Percentiles rank a stretch among this genome's conserved stretches.
Evolutionary conservation across 805 yeast species (phyloP).

Genomic region (Metschnikowia colocasiae): DNA sequence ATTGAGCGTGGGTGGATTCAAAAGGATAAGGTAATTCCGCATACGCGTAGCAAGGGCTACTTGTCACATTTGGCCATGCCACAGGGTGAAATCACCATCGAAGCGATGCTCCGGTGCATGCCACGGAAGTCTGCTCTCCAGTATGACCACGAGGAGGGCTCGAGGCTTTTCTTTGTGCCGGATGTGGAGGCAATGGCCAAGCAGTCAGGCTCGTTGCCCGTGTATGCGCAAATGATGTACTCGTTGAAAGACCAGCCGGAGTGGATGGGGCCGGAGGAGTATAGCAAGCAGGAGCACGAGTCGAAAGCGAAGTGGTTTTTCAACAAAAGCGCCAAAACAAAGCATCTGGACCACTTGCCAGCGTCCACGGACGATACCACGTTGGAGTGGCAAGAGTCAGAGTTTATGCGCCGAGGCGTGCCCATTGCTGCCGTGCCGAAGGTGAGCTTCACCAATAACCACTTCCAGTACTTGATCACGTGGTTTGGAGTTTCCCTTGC

Average conservation of each 20-base stretch:
- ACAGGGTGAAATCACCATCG: slow-evolving; percentile 63
- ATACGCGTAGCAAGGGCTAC: slow-evolving; percentile 41
- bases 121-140: slow-evolving; percentile 60
- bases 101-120: slow-evolving; percentile 70
- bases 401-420: slow-evolving; percentile 76
- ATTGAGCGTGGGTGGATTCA: slow-evolving; percentile 92
- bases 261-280: slow-evolving; percentile 25
- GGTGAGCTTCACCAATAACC: slow-evolving; percentile 81
- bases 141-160: slow-evolving; percentile 63
- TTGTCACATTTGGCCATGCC: slow-evolving; percentile 73
- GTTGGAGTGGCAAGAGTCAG: slow-evolving; percentile 40
- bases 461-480: slow-evolving; percentile 85
- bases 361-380: slow-evolving; percentile 28
- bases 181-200: slow-evolving; percentile 80
- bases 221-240: slow-evolving; percentile 71
- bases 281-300: neutral
- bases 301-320: slow-evolving; percentile 15
- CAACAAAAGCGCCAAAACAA: slow-evolving; percentile 6
- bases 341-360: slow-evolving; percentile 19
- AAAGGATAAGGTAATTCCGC: slow-evolving; percentile 60
- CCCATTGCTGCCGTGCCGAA: slow-evolving; percentile 85
- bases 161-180: slow-evolving; percentile 70
- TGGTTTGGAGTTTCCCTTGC: slow-evolving; percentile 88
- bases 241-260: slow-evolving; percentile 65
- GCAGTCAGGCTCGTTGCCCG: slow-evolving; percentile 61